Evolutionary conservation across 2,329 filamentous ascomycete species (phyloP), one percentile per base, ranked within the genome.

Genomic region (Cladorrhinum sp.): DNA sequence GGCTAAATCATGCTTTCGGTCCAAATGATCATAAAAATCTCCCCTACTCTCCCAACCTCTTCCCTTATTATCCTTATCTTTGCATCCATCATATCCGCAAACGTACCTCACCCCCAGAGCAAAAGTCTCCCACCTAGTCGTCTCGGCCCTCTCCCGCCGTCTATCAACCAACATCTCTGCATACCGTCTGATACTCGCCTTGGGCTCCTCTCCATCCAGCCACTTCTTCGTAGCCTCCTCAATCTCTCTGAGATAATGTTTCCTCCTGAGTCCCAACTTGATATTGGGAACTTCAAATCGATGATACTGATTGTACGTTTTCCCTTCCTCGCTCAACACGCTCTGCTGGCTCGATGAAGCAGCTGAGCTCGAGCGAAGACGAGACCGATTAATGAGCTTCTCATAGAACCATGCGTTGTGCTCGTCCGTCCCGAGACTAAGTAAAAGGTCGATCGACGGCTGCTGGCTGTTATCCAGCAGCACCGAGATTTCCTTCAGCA

Each of bases 321-420:
- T 57, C n/a, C 62, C 64, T 25, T 66, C 62, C 18, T 57, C 45
- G 24, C 13, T 29, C 36, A 66, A 61, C 50, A 51, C 48, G 27
- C 36, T 59, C 60, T 53, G 51, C 57, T 20, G 20, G 22, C 13
- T 25, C 53, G 32, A 24, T 13, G 13, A 29, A 24, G 18, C 20
- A 18, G 18, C n/a, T n/a, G n/a, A 10, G 29, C n/a, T 22, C 25
- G n/a, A 23, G 53, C 3, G 55, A 22, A 3, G 20, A 24, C 9
- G 49, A 58, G 9, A 36, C 52, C 23, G 27, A 45, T 49, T 5
- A 67, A 45, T 49, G 2, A 68, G 60, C 36, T 64, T 66, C 27
- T 68, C 62, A 53, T 68, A 67, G 53, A 68, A 65, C 65, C 65
- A 68, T 4, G 62, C 56, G n/a, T 64, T 62, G 52, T 67, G 64